phyloP scores from a whole-genome alignment of 2,329 filamentous ascomycete species.

The Penicillium sp. region DNA sequence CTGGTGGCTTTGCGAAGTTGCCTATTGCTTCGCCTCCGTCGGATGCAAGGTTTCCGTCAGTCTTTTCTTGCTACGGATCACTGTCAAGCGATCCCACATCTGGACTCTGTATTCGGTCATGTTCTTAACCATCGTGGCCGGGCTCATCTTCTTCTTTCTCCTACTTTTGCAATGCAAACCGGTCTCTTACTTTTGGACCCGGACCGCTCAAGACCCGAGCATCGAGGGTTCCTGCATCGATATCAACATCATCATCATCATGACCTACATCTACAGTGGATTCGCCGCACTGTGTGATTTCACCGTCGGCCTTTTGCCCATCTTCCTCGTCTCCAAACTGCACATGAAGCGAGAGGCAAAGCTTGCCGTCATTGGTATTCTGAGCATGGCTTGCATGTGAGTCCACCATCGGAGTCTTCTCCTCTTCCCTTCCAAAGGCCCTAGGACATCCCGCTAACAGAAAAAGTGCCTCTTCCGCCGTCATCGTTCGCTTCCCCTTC shows the following conservation, averaged over 20 bases:
- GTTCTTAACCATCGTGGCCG: conserved; percentile 40
- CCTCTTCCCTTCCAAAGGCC: too few relatives aligned
- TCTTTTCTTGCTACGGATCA: conserved; percentile 49
- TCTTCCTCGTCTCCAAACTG: conserved; percentile 51
- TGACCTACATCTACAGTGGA: conserved; percentile 32
- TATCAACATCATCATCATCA: conserved; percentile 28
- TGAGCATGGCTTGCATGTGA: conserved; percentile 52
- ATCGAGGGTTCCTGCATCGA: conserved; percentile 40
- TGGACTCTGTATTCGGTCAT: conserved; percentile 45
- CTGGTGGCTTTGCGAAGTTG: conserved; percentile 50
- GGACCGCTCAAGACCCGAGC: conserved; percentile 16
- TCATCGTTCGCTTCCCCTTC: conserved; percentile 43
- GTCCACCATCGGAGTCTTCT: conserved; percentile 3
- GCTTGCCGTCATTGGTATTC: conserved; percentile 46
- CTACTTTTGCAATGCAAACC: conserved; percentile 51
- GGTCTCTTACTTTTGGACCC: conserved; percentile 47
- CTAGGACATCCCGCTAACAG: conserved; percentile 1
- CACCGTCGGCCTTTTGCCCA: conserved; percentile 48
- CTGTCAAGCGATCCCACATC: conserved; percentile 42
- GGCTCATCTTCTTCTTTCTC: conserved; percentile 47
- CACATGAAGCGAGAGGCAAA: conserved; percentile 51
- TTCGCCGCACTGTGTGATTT: conserved; percentile 43
- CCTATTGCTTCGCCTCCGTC: conserved; percentile 45
- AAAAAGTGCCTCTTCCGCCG: conserved; percentile 37
- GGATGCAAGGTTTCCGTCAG: conserved; percentile 48